Evolutionary conservation across 345 rosid species (phyloP).

Genomic region (Populus deltoides): DNA sequence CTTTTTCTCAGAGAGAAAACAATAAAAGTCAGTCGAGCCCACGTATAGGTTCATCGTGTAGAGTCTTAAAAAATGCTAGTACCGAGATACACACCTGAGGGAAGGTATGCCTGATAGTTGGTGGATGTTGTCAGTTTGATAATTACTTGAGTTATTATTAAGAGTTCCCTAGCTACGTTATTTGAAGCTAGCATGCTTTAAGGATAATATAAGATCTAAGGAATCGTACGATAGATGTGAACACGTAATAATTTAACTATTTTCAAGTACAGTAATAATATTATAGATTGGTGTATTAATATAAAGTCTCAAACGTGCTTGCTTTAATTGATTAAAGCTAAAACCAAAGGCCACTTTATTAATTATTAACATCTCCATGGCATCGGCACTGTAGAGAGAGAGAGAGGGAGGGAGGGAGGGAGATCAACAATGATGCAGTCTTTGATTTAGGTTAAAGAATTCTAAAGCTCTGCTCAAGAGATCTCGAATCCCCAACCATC

Average conservation of each 20-base stretch:
- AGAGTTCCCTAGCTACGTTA: neutral
- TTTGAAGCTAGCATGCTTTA: neutral
- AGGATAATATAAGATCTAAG: constrained; percentile 1
- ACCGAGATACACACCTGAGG: neutral
- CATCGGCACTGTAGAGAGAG: neutral
- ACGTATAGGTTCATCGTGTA: neutral
- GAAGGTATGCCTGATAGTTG: neutral
- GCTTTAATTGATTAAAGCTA: constrained; percentile 34
- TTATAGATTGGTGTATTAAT: constrained; percentile 3
- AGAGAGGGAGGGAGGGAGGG: constrained; percentile 18
- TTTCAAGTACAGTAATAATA: constrained; percentile 1
- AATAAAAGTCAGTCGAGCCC: neutral
- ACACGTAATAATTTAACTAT: neutral
- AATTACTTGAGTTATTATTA: neutral
- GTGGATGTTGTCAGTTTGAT: neutral
- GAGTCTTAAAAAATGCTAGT: too few species aligned
- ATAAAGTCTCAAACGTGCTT: constrained; percentile 34
- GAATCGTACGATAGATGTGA: neutral
- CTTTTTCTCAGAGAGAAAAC: neutral
- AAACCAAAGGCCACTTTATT: constrained; percentile 19
- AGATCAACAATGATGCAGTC: constrained; percentile 25
- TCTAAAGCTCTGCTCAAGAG: constrained; percentile 22
- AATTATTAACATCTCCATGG: constrained; percentile 3
- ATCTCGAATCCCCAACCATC: constrained; percentile 36
- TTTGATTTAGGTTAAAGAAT: constrained; percentile 33